Evolutionary conservation across 2,329 filamentous ascomycete genomes (phyloP).

Genomic region (Fusarium sp.): DNA sequence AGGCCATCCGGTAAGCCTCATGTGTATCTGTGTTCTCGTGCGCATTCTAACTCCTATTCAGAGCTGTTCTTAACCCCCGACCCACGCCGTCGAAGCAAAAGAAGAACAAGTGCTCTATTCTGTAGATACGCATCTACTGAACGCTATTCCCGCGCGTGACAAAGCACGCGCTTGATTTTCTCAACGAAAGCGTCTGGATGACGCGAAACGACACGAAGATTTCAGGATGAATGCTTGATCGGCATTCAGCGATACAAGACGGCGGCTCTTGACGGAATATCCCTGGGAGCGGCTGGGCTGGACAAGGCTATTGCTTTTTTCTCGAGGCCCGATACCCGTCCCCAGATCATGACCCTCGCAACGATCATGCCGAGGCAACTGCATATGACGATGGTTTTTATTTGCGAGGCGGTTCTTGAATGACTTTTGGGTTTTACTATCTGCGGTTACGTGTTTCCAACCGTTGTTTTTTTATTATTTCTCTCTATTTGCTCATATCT

Average conservation of each 20-base stretch:
- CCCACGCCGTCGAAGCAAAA: conserved; percentile 68
- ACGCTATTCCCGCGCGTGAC: conserved; percentile 18
- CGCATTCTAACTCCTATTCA: conserved; percentile 54
- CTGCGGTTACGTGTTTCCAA: conserved; percentile 34
- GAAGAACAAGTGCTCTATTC: conserved; percentile 76
- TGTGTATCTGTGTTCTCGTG: conserved; percentile 21
- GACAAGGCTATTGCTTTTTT: conserved; percentile 28
- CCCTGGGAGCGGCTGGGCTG: conserved; percentile 32
- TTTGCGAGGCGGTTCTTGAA: conserved; percentile 49
- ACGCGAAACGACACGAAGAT: conserved; percentile 43
- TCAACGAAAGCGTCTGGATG: conserved; percentile 42
- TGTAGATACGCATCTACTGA: conserved; percentile 60
- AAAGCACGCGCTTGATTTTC: conserved; percentile 31
- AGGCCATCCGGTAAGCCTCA: conserved; percentile 88
- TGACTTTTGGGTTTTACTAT: conserved; percentile 46
- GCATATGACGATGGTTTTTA: conserved; percentile 47
- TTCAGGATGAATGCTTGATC: conserved; percentile 40
- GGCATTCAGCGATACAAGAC: conserved; percentile 47
- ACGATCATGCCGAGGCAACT: conserved; percentile 33
- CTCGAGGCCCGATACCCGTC: conserved; percentile 18
- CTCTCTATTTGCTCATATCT: conserved; percentile 41
- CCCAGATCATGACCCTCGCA: conserved; percentile 24
- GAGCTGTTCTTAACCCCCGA: conserved; percentile 78
- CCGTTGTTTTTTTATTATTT: conserved; percentile 37
- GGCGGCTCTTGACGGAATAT: conserved; percentile 43